Base-by-base conservation (phyloP, 495 filamentous ascomycete species). In the Terfezia claveryi region DNA sequence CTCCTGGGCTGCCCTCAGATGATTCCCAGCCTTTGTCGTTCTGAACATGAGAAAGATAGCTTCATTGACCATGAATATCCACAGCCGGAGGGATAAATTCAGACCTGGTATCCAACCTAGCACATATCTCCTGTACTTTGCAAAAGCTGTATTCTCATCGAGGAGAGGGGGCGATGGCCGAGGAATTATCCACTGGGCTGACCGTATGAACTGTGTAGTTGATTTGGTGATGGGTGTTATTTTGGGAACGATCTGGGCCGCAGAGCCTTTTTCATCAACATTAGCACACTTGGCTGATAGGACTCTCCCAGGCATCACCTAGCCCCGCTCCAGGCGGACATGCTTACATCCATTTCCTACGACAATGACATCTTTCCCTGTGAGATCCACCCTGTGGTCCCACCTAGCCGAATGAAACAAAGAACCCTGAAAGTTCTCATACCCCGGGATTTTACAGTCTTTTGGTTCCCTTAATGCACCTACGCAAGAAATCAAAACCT, bases 181-280 rank as follows among this genome's bases (percentile, higher is more conserved):
- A 8, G 41, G 41, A 14, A 46, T 67, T 0, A 81, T 71, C 79
- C 79, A 82, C 8, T 78, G 80, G 17, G 79, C 76, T 23, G 74
- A 74, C 9, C 80, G 63, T 73, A 81, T 79, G 32, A 82, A 53
- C 51, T 82, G 79, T 0, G 75, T 78, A 6, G 81, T 71, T 9
- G 74, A 79, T 60, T 74, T 78, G 36, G 71, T 75, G 27, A 56
- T 49, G 23, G 60, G 41, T 6, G 41, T 46, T 46, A 46, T 46
- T 4, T 2, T 57, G 14, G 72, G 72, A 11, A 73, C 66, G 27
- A 72, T 66, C 51, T 74, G 72, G 5, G 70, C 67, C n/a, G 70
- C 72, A 38, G 68, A 69, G 41, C 71, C 67, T 68, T 14, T 46
- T 8, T 14, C 12, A 51, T 14, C 12, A 51, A 32, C 27, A 32